Evolutionary conservation across 257 asterid species (phyloP).

Genomic region (Linderniella brevidens): DNA sequence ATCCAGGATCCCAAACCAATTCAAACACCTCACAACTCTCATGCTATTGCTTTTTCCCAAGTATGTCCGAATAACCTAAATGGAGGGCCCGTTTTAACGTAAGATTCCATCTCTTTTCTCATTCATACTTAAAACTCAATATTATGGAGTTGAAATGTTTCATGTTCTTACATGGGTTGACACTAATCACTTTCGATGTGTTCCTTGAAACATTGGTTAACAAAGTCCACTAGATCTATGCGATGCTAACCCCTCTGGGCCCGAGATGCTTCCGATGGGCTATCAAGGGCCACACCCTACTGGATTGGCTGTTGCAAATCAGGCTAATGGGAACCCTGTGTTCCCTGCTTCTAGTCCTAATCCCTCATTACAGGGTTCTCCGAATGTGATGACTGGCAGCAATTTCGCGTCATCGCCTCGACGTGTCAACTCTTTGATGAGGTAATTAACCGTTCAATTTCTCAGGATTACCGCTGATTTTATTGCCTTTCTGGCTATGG

Average conservation of each 20-base stretch:
- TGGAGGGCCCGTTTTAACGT: conserved; percentile 74
- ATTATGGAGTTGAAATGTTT: background rate
- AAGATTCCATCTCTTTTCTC: conserved; percentile 12
- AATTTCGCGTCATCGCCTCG: conserved; percentile 43
- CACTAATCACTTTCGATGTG: conserved; percentile 2
- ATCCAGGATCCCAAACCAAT: conserved; percentile 72
- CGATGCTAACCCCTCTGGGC: conserved; percentile 36
- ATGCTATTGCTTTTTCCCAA: conserved; percentile 62
- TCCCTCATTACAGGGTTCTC: conserved; percentile 36
- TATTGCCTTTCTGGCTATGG: too few relatives aligned
- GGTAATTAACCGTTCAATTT: conserved; percentile 33
- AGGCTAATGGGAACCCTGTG: conserved; percentile 25
- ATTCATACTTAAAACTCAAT: too few relatives aligned
- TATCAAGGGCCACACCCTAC: conserved; percentile 53
- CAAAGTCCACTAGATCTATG: conserved; percentile 84
- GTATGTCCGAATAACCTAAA: conserved; percentile 55
- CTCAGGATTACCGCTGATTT: background rate
- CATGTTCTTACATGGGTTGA: too few relatives aligned
- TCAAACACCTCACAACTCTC: conserved; percentile 81
- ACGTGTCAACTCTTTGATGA: conserved; percentile 38
- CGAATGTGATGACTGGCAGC: conserved; percentile 46
- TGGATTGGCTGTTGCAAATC: conserved; percentile 45
- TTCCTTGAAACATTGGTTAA: conserved; percentile 7
- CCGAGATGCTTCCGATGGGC: conserved; percentile 48
- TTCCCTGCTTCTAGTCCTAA: conserved; percentile 39